These are phyloP conservation scores for Diaporthe amygdali DNA, from an alignment of 2,329 filamentous ascomycete genomes.

Conservation along the genomic window DNA sequence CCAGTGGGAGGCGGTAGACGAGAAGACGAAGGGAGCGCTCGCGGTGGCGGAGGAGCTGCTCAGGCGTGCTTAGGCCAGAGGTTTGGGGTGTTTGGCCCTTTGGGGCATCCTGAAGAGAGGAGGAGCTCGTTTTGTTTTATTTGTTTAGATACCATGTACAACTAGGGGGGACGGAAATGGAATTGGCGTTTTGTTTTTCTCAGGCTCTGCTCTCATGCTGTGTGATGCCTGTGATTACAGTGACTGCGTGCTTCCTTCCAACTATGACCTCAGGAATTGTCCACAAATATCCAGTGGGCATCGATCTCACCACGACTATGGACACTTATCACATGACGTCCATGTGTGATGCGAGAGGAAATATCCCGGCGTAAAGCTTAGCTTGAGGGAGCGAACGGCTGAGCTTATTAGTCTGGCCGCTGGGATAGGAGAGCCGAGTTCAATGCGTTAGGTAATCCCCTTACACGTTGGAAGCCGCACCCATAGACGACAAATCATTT, in stretches of 20 bases:
- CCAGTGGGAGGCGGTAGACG: slow-evolving; percentile 1
- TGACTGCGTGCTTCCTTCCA: background rate
- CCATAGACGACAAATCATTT: background rate
- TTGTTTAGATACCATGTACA: background rate
- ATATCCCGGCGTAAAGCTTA: background rate
- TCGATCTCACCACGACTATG: background rate
- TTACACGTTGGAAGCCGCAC: background rate
- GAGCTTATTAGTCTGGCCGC: background rate
- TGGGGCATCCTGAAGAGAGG: background rate
- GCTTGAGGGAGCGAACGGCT: background rate
- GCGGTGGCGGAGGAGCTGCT: background rate
- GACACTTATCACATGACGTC: background rate
- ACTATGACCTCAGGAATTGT: background rate
- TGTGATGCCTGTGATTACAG: background rate
- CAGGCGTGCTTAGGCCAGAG: background rate
- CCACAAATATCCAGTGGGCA: background rate
- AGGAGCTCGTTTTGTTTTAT: background rate
- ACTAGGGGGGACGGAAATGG: background rate
- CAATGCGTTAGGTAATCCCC: background rate
- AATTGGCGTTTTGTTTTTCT: background rate
- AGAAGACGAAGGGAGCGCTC: background rate
- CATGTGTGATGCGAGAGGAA: background rate
- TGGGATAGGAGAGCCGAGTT: background rate
- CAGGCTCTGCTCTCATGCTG: background rate
- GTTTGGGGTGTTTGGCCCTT: background rate